Evolutionary conservation across 441 rosid species (phyloP).

Genomic region (Brassica hybrid): DNA sequence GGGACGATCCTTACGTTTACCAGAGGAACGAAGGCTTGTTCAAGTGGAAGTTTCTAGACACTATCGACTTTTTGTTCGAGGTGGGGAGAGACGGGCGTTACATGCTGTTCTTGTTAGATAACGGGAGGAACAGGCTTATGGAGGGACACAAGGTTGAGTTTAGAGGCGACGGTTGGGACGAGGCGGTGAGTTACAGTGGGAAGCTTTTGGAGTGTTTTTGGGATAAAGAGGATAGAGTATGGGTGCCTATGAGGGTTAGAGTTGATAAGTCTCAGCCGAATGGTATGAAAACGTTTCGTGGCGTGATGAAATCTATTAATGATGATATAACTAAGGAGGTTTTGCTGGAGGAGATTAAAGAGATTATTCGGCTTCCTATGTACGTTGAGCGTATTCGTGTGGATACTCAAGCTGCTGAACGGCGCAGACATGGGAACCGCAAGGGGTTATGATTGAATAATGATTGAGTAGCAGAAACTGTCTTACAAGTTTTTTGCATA

Average conservation of each 20-base stretch:
- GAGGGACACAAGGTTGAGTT: slow-evolving; percentile 72
- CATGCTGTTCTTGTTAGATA: slow-evolving; percentile 64
- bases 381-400: slow-evolving; percentile 75
- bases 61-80: slow-evolving; percentile 92
- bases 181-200: slow-evolving; percentile 62
- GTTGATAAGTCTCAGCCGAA: slow-evolving; percentile 79
- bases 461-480: too few relatives aligned
- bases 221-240: slow-evolving; percentile 59
- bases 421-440: slow-evolving; percentile 4
- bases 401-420: slow-evolving; percentile 12
- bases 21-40: slow-evolving; percentile 82
- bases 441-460: background rate
- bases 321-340: slow-evolving; percentile 88
- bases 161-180: slow-evolving; percentile 68
- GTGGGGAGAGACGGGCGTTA: slow-evolving; percentile 52
- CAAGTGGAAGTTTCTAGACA: slow-evolving; percentile 97
- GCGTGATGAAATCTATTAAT: slow-evolving; percentile 80
- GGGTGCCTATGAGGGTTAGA: slow-evolving; percentile 78
- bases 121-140: slow-evolving; percentile 84
- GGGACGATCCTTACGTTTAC: slow-evolving; percentile 98
- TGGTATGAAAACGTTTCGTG: slow-evolving; percentile 61
- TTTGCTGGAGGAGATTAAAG: slow-evolving; percentile 67
- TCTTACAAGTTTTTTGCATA: too few relatives aligned
- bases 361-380: slow-evolving; percentile 84
- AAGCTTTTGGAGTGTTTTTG: slow-evolving; percentile 87